phyloP scores from a whole-genome alignment of 2,329 filamentous ascomycete genomes.

The Nothomitra cinnamomea region DNA sequence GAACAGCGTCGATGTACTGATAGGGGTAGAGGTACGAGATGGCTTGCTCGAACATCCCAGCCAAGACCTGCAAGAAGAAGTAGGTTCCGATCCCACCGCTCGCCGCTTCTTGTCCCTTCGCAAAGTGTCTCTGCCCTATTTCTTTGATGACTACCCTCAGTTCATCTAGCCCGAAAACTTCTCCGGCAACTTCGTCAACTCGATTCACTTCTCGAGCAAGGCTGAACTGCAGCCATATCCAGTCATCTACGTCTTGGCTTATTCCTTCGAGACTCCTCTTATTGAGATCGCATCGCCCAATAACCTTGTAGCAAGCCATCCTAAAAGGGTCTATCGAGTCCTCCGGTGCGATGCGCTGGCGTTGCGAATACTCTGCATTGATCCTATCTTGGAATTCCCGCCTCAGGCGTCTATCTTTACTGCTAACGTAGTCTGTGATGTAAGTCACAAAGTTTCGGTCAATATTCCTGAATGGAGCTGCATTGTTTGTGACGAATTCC shows the following conservation, averaged over 20 bases:
- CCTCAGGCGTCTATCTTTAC: conserved; percentile 58
- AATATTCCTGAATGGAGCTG: conserved; percentile 68
- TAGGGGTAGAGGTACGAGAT: conserved; percentile 82
- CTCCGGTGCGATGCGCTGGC: conserved; percentile 66
- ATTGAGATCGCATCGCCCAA: conserved; percentile 55
- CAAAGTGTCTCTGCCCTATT: conserved; percentile 82
- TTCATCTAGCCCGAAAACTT: conserved; percentile 45
- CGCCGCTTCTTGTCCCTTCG: conserved; percentile 62
- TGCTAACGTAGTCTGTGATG: conserved; percentile 66
- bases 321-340: conserved; percentile 85
- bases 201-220: conserved; percentile 44
- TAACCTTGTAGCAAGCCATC: conserved; percentile 95
- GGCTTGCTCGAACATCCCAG: conserved; percentile 88
- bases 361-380: conserved; percentile 76
- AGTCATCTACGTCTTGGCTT: conserved; percentile 44
- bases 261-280: conserved; percentile 39
- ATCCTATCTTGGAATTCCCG: conserved; percentile 72
- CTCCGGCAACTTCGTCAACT: conserved; percentile 42
- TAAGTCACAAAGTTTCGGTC: conserved; percentile 84
- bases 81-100: conserved; percentile 71
- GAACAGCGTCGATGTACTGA: conserved; percentile 82
- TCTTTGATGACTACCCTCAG: conserved; percentile 70
- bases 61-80: conserved; percentile 81
- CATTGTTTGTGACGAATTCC: conserved; percentile 67
- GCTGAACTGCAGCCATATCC: conserved; percentile 49